Percentiles rank a stretch among this genome's conserved stretches.
phyloP scores from a whole-genome alignment of 1,284 basidiomycete genomes.

The Thecaphora thlaspeos region DNA sequence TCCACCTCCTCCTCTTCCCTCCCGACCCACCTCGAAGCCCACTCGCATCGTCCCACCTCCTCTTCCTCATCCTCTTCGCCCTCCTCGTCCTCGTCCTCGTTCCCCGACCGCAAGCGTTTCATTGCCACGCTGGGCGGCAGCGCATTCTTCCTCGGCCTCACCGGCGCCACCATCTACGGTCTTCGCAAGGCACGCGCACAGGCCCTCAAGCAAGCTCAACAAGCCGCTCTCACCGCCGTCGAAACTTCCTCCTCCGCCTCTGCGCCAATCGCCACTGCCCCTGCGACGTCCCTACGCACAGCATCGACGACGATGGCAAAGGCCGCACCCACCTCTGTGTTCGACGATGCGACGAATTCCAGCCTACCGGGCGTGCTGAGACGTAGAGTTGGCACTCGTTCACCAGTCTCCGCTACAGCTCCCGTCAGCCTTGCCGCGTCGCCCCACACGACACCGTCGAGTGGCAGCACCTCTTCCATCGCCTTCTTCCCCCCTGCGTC shows the following conservation, averaged over 20 bases:
- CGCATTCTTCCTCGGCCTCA: slow-evolving; percentile 30
- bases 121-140: slow-evolving; percentile 29
- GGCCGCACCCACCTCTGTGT: slow-evolving; percentile 27
- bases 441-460: not conserved
- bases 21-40: too few relatives aligned
- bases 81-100: not conserved
- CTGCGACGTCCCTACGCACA: slow-evolving; percentile 6
- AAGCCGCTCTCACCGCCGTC: slow-evolving; percentile 3
- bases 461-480: not conserved
- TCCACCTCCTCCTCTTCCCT: too few relatives aligned
- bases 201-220: slow-evolving; percentile 27
- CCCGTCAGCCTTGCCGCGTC: too few relatives aligned
- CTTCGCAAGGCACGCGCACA: slow-evolving; percentile 22
- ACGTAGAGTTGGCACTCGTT: not conserved
- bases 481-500: too few relatives aligned
- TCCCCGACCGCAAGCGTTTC: slow-evolving; percentile 35
- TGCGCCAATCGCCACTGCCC: not conserved
- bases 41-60: too few relatives aligned
- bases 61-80: too few relatives aligned
- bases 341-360: slow-evolving; percentile 21
- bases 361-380: slow-evolving; percentile 16
- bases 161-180: slow-evolving; percentile 29
- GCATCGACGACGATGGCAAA: slow-evolving; percentile 6
- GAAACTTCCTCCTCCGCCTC: not conserved
- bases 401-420: too few relatives aligned